Evolutionary conservation across 2,329 filamentous ascomycete genomes (phyloP), one percentile per base, ranked within the genome.

Genomic region (Cordyceps tenuipes): DNA sequence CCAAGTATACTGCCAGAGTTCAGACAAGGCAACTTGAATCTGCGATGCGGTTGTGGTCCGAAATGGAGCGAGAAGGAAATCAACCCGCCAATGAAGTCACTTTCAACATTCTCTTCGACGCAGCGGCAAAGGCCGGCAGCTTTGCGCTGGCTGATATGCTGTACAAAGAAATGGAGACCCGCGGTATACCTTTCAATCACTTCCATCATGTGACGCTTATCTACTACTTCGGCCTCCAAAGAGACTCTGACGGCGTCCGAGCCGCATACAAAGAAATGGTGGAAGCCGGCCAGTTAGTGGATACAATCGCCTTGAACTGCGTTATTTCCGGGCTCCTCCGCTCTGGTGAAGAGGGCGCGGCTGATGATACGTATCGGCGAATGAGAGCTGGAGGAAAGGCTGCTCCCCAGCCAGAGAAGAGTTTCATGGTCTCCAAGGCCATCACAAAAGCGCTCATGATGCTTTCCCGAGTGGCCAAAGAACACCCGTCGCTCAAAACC

Each of bases 101-200:
- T 0, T 95, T 99, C 73, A 96, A 94, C 69, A 88, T 97, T 51
- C 80, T 99, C 13, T 97, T 96, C 66, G 89, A 97, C 68, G 82
- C 91, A 12, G 91, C 94, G 1, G 84, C 90, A 65, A 95, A 94
- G 71, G 85, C 90, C 0, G 89, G 89, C 44, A 94, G 95, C 68
- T 96, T 89, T 65, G 78, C 79, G 1, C 82, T 97, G 23, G 92
- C 91, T 3, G 89, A 97, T 66, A 89, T 90, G 76, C 83, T 97
- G 12, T 85, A 92, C 66, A 79, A 84, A 60, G 92, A 97, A 74
- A 92, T 97, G 86, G 77, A 81, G 54, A 76, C 71, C 15, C 86
- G 94, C 34, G 82, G 83, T 0, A 75, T 93, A 57, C 71, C 77
- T 13, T 86, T 87, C 66, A 89, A 90, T 67, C 88, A 93, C 17